Evolutionary conservation across 2,329 filamentous ascomycete genomes (phyloP).

Genomic region (Penicillium decumbens): DNA sequence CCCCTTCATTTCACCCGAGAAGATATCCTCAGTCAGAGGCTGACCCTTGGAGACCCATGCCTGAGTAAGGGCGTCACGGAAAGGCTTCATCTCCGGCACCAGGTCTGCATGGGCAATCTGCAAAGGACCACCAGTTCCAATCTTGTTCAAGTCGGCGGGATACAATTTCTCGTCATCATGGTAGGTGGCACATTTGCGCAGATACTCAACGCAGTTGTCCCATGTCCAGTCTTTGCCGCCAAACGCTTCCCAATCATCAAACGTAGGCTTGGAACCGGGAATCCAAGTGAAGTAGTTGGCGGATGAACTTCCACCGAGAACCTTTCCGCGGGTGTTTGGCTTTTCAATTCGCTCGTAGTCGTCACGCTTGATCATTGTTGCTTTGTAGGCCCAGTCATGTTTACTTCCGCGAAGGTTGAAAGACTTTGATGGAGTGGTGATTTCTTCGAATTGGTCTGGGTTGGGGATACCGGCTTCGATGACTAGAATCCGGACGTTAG

Average conservation of each 20-base stretch:
- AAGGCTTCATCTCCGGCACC: neutral
- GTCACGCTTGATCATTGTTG: neutral
- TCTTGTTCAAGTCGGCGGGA: neutral
- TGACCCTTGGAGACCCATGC: neutral
- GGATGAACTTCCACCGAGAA: neutral
- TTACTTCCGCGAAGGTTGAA: neutral
- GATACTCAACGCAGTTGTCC: neutral
- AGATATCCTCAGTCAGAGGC: neutral
- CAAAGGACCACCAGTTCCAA: neutral
- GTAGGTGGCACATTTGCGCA: neutral
- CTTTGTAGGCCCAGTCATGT: neutral
- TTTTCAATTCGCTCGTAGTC: neutral
- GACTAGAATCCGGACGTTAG: neutral
- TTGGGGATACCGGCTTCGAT: neutral
- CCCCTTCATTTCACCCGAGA: neutral
- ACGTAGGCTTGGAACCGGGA: neutral
- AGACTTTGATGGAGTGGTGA: neutral
- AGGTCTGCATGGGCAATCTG: neutral
- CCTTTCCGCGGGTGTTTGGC: neutral
- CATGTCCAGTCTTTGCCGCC: neutral
- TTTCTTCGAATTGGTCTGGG: neutral
- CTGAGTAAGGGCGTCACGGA: neutral
- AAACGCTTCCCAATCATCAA: neutral
- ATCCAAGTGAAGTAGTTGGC: neutral
- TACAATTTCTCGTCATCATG: neutral